Conservation (phyloP, 1,284 basidiomycete genomes). For the Hemileccinum hortonii region DNA sequence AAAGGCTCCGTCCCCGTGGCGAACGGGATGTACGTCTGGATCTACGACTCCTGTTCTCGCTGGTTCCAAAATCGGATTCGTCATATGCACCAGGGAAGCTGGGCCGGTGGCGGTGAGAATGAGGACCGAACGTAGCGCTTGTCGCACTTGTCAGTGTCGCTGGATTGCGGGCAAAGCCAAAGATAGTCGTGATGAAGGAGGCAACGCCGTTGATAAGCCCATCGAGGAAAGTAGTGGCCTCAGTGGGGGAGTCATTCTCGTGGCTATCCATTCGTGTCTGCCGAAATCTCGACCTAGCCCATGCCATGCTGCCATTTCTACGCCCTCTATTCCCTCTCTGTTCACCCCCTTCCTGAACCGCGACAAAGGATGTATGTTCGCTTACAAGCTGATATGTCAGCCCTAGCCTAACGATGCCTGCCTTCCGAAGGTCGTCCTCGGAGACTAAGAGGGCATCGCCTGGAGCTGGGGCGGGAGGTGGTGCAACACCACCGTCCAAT, state of each 20-base stretch:
- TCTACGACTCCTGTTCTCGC: slow-evolving; percentile 8
- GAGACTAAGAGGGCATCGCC: slow-evolving; percentile 24
- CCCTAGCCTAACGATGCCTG: slow-evolving; percentile 49
- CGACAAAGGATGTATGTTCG: slow-evolving; percentile 56
- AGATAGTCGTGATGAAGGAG: slow-evolving; percentile 17
- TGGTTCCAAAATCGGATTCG: slow-evolving; percentile 5
- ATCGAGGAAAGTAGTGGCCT: slow-evolving; percentile 17
- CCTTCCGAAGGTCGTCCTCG: slow-evolving; percentile 39
- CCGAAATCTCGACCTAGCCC: slow-evolving; percentile 19
- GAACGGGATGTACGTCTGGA: background rate
- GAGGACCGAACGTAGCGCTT: background rate
- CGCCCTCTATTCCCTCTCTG: slow-evolving; percentile 3
- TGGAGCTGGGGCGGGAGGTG: slow-evolving; percentile 25
- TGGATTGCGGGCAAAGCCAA: slow-evolving; percentile 11
- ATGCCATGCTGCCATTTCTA: slow-evolving; percentile 5
- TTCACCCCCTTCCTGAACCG: slow-evolving; percentile 37
- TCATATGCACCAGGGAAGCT: slow-evolving; percentile 16
- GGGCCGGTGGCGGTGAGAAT: slow-evolving; percentile 4
- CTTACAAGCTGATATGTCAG: slow-evolving; percentile 52
- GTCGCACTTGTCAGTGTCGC: background rate
- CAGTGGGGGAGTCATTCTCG: background rate
- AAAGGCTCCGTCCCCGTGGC: slow-evolving; percentile 1
- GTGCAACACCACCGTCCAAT: slow-evolving; percentile 37
- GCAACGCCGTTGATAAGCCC: slow-evolving; percentile 16
- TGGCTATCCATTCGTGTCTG: background rate